Base-by-base conservation (phyloP, 768 basidiomycete genomes). In the Paxillus ammoniavirescens region DNA sequence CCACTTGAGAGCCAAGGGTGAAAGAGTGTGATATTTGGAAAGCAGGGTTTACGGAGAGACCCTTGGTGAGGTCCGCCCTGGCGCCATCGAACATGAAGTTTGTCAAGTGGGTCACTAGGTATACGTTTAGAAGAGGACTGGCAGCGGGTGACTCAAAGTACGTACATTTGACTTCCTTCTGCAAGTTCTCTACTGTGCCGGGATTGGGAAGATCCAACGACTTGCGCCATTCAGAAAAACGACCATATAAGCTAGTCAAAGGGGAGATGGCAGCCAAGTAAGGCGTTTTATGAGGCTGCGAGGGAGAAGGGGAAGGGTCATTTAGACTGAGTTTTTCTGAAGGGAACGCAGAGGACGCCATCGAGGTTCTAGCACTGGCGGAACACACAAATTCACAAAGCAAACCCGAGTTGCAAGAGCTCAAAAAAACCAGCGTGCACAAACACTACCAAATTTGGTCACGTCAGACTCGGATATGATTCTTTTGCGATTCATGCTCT, bases 11-110 rank as follows among this genome's bases (percentile, higher is more conserved):
- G 17, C 93, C 97, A 53, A 98, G 77, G 54, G 86, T 80, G 75
- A 99, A 98, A 21, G 93, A 91, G 72, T 99, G 97, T 56, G 94
- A 95, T 63, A 98, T 89, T 77, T 98, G 96, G 82, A 98, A 98
- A 47, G 91, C 84, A n/a, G 97, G 97, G 70, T 84, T 91, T 70
- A 89, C 80, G 28, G 93, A 96, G 62, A 98, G 78, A 62, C 82
- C 87, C 76, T 98, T 99, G 45, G 91, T 89, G 62, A 98, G 78
- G 77, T 99, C 97, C 31, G 96, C 97, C 61, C 95, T 82, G 26
- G 90, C 97, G 60, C 97, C 97, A 77, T 99, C 97, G 71, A 98
- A 98, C 66, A 93, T 84, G 75, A 89, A 96, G 77, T 96, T 97
- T 42, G 87, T 89, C 47, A 98, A 74, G 65, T 93, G 93, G 12